Evolutionary conservation across 1,284 basidiomycete genomes (phyloP), one percentile per base, ranked within the genome.

Genomic region (Pyrrhoderma lamaoense): DNA sequence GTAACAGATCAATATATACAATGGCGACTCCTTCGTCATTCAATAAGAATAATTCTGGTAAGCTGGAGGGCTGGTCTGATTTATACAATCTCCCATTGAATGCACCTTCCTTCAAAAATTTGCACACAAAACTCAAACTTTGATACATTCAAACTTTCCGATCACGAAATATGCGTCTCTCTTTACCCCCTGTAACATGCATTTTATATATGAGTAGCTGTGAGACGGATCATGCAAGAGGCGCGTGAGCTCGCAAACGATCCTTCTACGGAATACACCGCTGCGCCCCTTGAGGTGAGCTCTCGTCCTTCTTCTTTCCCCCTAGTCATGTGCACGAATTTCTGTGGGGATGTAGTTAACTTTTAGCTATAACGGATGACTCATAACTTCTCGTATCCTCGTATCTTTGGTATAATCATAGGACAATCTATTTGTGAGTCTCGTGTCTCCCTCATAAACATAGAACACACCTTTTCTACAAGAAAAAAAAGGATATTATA

Each of bases 171-270:
- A 11, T 31, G 11, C 11, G 7, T 31, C 27, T 31, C 11, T 5
- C 11, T 5, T 11, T 5, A 31, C 5, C 27, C 27, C 27, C 27
- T 31, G 11, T 31, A n/a, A n/a, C n/a, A n/a, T n/a, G n/a, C n/a
- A n/a, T 11, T 31, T 31, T 31, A 31, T 31, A 19, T 34, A 45
- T 42, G 21, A 45, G 35, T 69, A 79, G 91, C 92, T 49, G 88
- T 96, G 54, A 96, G 96, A 72, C 84, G 95, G 43, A 96, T 98
- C 59, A 89, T 98, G 81, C 91, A 93, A 65, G 94, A 98, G 69
- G 94, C 93, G 3, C 75, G 81, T 56, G 94, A 98, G 65, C 79
- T 96, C 7, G 80, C 83, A 4, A 79, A 78, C 51, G 93, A 94
- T 65, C 79, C 82, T 50, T 85, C 78, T 49, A 81, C 83, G 0